A percentile compares a stretch with the other conserved stretches of the same genome.
Conservation (phyloP, 257 asterid species). For the Przewalskia tangutica region DNA sequence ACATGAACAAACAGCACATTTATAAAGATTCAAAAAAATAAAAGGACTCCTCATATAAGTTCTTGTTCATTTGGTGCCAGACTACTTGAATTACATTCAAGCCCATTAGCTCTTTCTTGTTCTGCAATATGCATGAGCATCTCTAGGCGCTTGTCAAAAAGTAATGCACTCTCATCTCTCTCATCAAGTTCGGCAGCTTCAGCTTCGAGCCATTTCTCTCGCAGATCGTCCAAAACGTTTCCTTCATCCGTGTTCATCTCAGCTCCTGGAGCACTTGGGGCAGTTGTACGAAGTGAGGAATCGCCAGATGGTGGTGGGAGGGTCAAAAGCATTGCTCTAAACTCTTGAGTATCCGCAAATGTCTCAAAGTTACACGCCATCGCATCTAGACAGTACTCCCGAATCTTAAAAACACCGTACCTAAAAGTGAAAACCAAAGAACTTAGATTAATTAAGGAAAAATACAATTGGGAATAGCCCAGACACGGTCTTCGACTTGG, state of each 20-base stretch:
- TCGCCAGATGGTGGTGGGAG: constrained; percentile 97
- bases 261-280: constrained; percentile 93
- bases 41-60: neutral
- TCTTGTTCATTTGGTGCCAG: neutral
- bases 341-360: constrained; percentile 65
- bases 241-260: constrained; percentile 44
- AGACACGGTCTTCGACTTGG: neutral
- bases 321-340: constrained; percentile 77
- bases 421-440: constrained; percentile 16
- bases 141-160: constrained; percentile 84
- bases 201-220: constrained; percentile 91
- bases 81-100: neutral
- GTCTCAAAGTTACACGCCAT: constrained; percentile 82
- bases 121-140: constrained; percentile 66
- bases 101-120: constrained; percentile 34
- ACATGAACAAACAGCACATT: neutral
- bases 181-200: constrained; percentile 75
- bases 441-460: neutral
- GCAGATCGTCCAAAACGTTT: constrained; percentile 70
- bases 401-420: constrained; percentile 75
- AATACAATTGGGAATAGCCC: neutral
- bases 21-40: neutral
- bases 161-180: constrained; percentile 66
- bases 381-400: constrained; percentile 72
- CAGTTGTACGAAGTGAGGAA: constrained; percentile 65